Evolutionary conservation across 768 basidiomycete species (phyloP).

Genomic region (Russula foetens): DNA sequence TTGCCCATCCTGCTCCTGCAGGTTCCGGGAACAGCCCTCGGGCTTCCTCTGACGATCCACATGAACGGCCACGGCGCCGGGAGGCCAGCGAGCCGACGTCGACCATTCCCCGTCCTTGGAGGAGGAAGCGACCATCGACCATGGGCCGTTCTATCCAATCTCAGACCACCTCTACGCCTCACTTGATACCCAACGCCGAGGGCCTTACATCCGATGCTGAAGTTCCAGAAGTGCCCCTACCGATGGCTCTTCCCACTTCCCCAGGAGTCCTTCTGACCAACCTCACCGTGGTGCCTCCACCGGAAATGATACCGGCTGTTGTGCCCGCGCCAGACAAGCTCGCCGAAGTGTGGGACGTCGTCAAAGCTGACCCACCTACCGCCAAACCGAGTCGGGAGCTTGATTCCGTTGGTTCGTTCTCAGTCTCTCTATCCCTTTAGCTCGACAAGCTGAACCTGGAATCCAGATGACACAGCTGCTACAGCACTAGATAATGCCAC

Average conservation of each 20-base stretch:
- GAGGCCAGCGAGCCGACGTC: background rate
- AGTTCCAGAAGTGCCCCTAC: background rate
- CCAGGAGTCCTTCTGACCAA: background rate
- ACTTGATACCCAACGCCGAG: background rate
- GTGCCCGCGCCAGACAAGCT: background rate
- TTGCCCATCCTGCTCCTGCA: background rate
- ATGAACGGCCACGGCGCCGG: background rate
- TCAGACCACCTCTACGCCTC: background rate
- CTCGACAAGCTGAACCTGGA: background rate
- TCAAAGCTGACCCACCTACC: background rate
- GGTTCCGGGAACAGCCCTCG: background rate
- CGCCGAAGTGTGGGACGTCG: background rate
- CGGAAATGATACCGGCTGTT: background rate
- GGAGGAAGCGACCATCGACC: background rate
- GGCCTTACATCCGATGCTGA: background rate
- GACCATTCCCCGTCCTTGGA: background rate
- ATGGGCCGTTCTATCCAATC: background rate
- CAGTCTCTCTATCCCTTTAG: too few relatives aligned
- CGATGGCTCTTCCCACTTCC: background rate
- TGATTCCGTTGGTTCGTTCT: background rate
- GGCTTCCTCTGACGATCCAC: background rate
- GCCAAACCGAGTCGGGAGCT: background rate
- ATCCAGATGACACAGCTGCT: background rate
- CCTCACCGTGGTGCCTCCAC: background rate
- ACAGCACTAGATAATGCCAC: background rate